These are phyloP conservation scores for Lasiodiplodia hormozganensis DNA, from an alignment of 2,329 filamentous ascomycete species.

Conservation along the genomic window DNA sequence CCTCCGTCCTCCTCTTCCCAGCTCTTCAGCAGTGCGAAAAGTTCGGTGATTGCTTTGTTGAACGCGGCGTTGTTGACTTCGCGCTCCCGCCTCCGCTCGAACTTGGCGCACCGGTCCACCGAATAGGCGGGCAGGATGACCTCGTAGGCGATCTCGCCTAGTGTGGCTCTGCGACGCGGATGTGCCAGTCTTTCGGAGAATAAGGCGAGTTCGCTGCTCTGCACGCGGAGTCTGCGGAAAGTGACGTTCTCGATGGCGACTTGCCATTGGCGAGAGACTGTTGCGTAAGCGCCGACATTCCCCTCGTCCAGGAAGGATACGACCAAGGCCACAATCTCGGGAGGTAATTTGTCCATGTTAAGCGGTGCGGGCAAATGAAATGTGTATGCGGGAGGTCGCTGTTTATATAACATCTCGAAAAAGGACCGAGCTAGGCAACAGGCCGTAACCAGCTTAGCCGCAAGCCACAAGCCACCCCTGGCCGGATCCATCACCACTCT, in stretches of 20 bases:
- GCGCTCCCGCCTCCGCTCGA: slow-evolving; percentile 4
- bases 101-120: neutral
- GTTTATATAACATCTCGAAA: neutral
- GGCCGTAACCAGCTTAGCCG: neutral
- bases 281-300: neutral
- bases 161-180: neutral
- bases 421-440: neutral
- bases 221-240: neutral
- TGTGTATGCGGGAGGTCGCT: neutral
- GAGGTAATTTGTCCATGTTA: slow-evolving; percentile 4
- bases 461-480: neutral
- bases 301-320: neutral
- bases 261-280: slow-evolving; percentile 1
- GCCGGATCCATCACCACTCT: neutral
- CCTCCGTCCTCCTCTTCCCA: neutral
- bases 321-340: neutral
- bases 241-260: slow-evolving; percentile 8
- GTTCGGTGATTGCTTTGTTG: neutral
- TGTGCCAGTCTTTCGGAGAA: neutral
- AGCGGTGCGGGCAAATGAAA: neutral
- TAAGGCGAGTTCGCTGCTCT: neutral
- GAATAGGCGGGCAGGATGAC: neutral
- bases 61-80: neutral
- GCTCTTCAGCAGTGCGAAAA: neutral
- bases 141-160: neutral